Base-by-base conservation (phyloP, 768 basidiomycete genomes). In the Russula earlei region DNA sequence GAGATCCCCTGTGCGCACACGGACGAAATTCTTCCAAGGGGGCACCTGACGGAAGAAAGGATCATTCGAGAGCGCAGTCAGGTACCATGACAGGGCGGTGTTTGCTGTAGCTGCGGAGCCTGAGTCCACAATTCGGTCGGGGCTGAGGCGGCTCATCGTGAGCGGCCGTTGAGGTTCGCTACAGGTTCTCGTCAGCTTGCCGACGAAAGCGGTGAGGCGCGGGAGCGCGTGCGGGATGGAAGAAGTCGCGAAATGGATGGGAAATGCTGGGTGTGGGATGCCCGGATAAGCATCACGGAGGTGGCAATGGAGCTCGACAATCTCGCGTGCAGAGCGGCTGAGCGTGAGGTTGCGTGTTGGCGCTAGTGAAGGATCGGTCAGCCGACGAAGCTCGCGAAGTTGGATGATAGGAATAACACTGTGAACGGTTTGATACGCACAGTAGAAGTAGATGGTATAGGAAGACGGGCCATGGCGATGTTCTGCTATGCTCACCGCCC, bases 331-430 rank as follows among this genome's bases (percentile, higher is more conserved):
- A 55, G 83, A 82, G 57, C 91, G 82, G 6, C 83, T 86, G 44
- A 94, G 81, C 42, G 90, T 93, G 49, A 92, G 76, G 72, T 90
- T 87, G 71, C 91, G 87, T 22, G 87, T 93, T 24, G 90, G 85
- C n/a, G 91, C 91, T 90, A 72, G 47, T 29, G 17, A 47, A 33
- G 52, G 59, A 55, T 47, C 48, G 53, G 55, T 41, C 43, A 63
- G 40, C 34, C 29, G 10, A 47, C 34, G 4, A 36, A 36, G 34
- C 11, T 14, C 11, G 34, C 4, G 34, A 36, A 10, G 29, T 31
- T 31, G 29, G 29, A 31, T 10, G 29, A n/a, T n/a, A n/a, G 31
- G 31, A 7, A 7, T 33, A 6, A 7, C 31, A 33, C 11, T 33
- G 31, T 33, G 6, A 33, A 11, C 2, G 15, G 14, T 41, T 11